Evolutionary conservation across 148 eudicot genomes (phyloP).

Genomic region (Rhododendron molle): DNA sequence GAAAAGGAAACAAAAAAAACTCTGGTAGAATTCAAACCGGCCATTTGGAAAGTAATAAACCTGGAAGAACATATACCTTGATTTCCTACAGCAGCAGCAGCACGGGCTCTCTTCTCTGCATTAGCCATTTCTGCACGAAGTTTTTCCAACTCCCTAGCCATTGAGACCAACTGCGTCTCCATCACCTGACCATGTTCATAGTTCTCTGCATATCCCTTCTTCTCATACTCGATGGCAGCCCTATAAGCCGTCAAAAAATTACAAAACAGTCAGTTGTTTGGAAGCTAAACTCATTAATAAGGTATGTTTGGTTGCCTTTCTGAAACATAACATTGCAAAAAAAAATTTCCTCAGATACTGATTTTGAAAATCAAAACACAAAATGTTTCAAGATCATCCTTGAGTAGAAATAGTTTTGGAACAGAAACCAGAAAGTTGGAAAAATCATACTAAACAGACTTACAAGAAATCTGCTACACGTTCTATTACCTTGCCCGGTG

Average conservation of each 20-base stretch:
- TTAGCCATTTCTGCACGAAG: conserved; percentile 95
- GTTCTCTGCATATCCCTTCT: conserved; percentile 87
- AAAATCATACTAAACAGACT: neutral
- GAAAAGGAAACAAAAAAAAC: neutral
- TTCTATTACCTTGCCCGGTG: conserved; percentile 61
- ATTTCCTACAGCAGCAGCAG: conserved; percentile 64
- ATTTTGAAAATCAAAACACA: neutral
- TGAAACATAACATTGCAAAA: neutral
- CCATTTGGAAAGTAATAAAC: neutral
- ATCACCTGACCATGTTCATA: conserved; percentile 84
- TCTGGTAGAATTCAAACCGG: neutral
- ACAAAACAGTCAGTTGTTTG: neutral
- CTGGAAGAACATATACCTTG: conserved; percentile 40
- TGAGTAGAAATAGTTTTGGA: neutral
- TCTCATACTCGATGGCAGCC: conserved; percentile 91
- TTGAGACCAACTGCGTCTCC: conserved; percentile 76
- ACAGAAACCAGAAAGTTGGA: neutral
- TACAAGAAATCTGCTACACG: neutral
- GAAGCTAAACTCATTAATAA: neutral
- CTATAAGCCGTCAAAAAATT: conserved; percentile 31
- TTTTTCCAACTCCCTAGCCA: conserved; percentile 92
- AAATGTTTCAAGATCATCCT: neutral
- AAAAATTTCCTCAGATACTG: neutral
- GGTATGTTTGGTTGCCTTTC: neutral
- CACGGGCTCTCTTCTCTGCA: conserved; percentile 88